Base-by-base conservation (phyloP, 345 rosid species). In the Populus tremula region DNA sequence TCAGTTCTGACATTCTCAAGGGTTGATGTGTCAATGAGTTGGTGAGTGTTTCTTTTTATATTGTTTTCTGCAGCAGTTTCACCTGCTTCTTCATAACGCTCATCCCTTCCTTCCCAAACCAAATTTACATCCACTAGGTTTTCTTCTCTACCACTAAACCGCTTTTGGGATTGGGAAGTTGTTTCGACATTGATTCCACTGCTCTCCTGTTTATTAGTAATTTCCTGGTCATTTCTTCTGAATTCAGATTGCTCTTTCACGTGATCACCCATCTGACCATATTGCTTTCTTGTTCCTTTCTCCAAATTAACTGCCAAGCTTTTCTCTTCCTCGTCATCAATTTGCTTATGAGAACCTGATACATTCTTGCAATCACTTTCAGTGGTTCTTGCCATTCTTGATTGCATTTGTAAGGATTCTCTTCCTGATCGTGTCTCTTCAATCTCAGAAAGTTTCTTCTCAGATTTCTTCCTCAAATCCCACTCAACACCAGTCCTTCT, bases 381-480 rank as follows among this genome's bases (percentile, higher is more conserved):
- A 23, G 72, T 70, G 61, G 76, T 83, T 73, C 87, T 88, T 25
- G 47, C 68, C 47, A 35, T 76, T 75, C 80, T 82, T 31, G 73
- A 81, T 72, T 75, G 78, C 50, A 77, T 77, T 67, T 81, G 77
- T 17, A 88, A 85, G 36, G 77, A 81, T 79, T 88, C 88, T 69
- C 83, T 85, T 64, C 76, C 83, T 69, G 84, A 89, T 76, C 80
- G 80, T 53, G 62, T 41, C 83, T 84, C 90, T 79, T 84, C 88
- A 71, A 67, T 38, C 72, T 87, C 90, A 82, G 77, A 76, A 72
- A 90, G 88, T 77, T 85, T 89, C 85, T 91, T 91, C 85, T 91
- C 96, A 13, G 91, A 89, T 63, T 82, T 90, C 84, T 90, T 90
- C 77, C 90, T 87, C 88, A 84, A 80, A 79, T 86, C 91, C 93